Evolutionary conservation across 2,329 filamentous ascomycete species (phyloP), one percentile per base, ranked within the genome.

Genomic region (Ustilaginoidea virens): DNA sequence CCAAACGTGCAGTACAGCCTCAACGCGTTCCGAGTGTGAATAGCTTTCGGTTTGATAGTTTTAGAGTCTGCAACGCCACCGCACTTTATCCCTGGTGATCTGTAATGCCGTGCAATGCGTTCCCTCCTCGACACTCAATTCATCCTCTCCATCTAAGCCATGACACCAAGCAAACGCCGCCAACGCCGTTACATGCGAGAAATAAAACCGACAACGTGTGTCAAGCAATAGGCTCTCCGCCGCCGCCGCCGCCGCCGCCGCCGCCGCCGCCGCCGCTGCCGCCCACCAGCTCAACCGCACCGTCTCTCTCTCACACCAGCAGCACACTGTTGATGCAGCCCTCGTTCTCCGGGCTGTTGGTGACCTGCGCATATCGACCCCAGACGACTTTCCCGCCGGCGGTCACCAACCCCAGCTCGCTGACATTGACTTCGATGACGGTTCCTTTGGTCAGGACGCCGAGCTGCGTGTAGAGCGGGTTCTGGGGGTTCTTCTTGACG

Each of bases 311-410:
- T 42, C 39, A 52, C 16, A 51, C 49, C 31, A 52, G 29, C 28
- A 52, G 35, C 26, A 52, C 44, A 30, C 52, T 55, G 39, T 63
- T 63, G 34, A 61, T 48, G 36, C 58, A 60, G 13, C 57, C 57
- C 29, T 61, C 57, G 36, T 56, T 56, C 44, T 64, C 60, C 3
- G 57, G 56, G 39, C 60, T 61, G 46, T 66, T 67, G 5, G 51
- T 57, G 18, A 55, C 43, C 36, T 51, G 42, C 17, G 80, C 80
- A 58, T 76, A 90, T 40, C 81, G 67, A 42, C 82, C 85, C 86
- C 86, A 94, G 5, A 87, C 82, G 7, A 93, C 82, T 60, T 94
- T 94, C 37, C 90, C 90, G 37, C 74, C 76, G 2, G 86, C 78
- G 3, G 90, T 96, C 11, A 92, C 83, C 36, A 96, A 62, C 38